A percentile compares a stretch with the other conserved stretches of the same genome.
phyloP scores from a whole-genome alignment of 2,329 filamentous ascomycete genomes.

The Phaeosphaeriaceae sp. region DNA sequence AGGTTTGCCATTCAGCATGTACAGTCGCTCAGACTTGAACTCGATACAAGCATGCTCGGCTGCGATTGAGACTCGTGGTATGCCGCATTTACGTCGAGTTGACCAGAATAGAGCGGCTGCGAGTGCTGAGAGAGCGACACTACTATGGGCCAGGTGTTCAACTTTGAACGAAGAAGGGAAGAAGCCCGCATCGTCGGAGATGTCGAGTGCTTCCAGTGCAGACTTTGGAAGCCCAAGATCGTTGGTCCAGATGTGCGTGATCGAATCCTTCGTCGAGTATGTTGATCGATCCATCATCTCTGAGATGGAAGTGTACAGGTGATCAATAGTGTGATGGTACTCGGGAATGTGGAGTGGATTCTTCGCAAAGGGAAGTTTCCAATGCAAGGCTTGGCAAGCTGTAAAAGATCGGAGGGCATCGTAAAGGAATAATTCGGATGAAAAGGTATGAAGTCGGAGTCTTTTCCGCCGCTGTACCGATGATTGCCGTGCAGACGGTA shows the following conservation, averaged over 20 bases:
- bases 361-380: not conserved
- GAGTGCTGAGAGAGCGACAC: slow-evolving; percentile 60
- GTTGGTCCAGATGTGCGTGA: slow-evolving; percentile 39
- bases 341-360: not conserved
- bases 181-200: slow-evolving; percentile 31
- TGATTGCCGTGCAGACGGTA: not conserved
- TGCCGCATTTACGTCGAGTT: slow-evolving; percentile 27
- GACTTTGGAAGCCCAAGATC: slow-evolving; percentile 28
- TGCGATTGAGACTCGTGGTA: slow-evolving; percentile 54
- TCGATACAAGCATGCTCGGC: slow-evolving; percentile 58
- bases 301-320: not conserved
- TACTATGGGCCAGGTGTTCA: slow-evolving; percentile 59
- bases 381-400: not conserved
- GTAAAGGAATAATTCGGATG: not conserved
- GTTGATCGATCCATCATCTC: slow-evolving; percentile 24
- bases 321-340: not conserved
- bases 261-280: slow-evolving; percentile 34
- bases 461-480: not conserved
- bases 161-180: slow-evolving; percentile 63
- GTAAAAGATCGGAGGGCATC: not conserved
- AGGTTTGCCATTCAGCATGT: slow-evolving; percentile 52
- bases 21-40: slow-evolving; percentile 62
- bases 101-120: slow-evolving; percentile 57
- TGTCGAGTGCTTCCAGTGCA: slow-evolving; percentile 27
- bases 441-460: not conserved